Evolutionary conservation across 306 rosid genomes (phyloP), one percentile per base, ranked within the genome.

Genomic region (Nissolia schottii): DNA sequence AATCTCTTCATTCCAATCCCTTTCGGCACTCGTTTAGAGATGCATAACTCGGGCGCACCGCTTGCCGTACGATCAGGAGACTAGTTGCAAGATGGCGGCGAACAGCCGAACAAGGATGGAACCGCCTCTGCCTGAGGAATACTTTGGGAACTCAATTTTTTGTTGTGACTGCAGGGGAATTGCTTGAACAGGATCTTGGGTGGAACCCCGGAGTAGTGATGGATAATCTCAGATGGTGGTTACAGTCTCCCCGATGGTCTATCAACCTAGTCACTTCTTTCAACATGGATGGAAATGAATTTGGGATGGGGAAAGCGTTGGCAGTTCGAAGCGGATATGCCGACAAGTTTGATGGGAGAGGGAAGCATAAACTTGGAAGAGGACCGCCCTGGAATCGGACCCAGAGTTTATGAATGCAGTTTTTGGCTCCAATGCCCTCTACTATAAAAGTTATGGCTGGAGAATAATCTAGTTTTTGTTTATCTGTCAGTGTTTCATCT

Each of bases 221-320:
- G 0, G 46, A 54, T 0, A 1, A 0, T 0, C 4, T 74, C 0
- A 56, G 66, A 2, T 18, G 50, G 12, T 89, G 93, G 96, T 13
- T 82, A 25, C 18, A 67, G 23, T 64, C 60, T 20, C n/a, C n/a
- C 96, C 91, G 0, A 0, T 1, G 0, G 29, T 77, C 2, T 27
- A 14, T 53, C 72, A 16, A 34, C 0, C 18, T 0, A 71, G 14
- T n/a, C 10, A 0, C 22, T 1, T 4, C 0, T 67, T 89, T 89
- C 62, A 71, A 84, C 20, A 74, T 79, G 86, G 85, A 82, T 56
- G 89, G 87, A 5, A 82, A 74, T 28, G 87, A 89, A 37, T 89
- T 92, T 51, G 96, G 97, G 40, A 84, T 89, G 94, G 97, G 94
- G 3, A 87, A 86, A 75, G 86, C 90, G 0, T 24, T 89, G 75